phyloP scores from a whole-genome alignment of 345 rosid genomes.

The Erodium maritimum region DNA sequence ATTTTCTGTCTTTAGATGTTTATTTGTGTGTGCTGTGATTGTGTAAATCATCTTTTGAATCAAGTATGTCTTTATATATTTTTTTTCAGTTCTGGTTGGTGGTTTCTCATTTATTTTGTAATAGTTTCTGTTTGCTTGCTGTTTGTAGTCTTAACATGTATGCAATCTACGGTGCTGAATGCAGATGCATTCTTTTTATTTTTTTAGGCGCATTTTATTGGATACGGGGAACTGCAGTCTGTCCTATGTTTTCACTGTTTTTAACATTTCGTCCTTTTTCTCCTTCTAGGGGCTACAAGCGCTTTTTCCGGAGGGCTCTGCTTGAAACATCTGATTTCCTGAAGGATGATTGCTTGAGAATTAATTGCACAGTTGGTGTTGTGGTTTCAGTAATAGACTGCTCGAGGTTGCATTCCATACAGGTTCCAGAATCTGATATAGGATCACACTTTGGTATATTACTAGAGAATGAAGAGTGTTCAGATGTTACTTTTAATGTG shows the following conservation, averaged over 20 bases:
- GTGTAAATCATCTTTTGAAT: too few relatives aligned
- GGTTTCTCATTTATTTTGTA: not conserved
- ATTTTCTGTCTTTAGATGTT: too few relatives aligned
- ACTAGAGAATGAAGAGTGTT: conserved; percentile 71
- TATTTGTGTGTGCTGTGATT: too few relatives aligned
- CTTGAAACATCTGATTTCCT: conserved; percentile 77
- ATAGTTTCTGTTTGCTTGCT: not conserved
- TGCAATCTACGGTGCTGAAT: not conserved
- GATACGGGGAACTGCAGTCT: not conserved
- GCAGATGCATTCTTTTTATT: not conserved
- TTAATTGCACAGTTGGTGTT: conserved; percentile 89
- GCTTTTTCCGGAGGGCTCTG: conserved; percentile 64
- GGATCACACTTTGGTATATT: conserved; percentile 68
- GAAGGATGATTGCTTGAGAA: conserved; percentile 79
- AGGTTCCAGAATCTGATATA: conserved; percentile 82
- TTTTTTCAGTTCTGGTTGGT: not conserved
- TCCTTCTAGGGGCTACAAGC: conserved; percentile 83
- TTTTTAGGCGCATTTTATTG: not conserved
- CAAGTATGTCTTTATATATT: too few relatives aligned
- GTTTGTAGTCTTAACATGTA: not conserved
- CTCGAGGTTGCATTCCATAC: conserved; percentile 63
- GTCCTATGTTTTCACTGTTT: not conserved
- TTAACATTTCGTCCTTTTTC: not conserved
- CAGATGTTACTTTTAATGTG: conserved; percentile 69
- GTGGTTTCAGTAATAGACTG: conserved; percentile 79